Evolutionary conservation across 1,284 basidiomycete genomes (phyloP).

Genomic region (Heterobasidion occidentale): DNA sequence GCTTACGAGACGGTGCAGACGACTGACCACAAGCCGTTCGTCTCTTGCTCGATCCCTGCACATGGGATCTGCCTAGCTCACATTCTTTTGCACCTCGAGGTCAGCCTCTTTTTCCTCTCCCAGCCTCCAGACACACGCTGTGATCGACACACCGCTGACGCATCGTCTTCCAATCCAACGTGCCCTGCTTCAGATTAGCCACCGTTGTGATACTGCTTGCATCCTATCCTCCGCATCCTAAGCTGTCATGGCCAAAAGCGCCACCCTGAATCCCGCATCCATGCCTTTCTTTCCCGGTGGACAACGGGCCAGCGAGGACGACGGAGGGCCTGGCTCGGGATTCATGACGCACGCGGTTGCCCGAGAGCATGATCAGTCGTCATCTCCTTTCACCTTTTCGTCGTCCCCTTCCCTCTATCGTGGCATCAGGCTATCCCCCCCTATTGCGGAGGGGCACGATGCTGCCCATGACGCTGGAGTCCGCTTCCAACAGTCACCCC

Average conservation of each 20-base stretch:
- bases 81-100: neutral
- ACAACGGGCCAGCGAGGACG: slow-evolving; percentile 48
- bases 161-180: no score
- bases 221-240: slow-evolving; percentile 3
- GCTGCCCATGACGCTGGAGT: slow-evolving; percentile 18
- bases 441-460: slow-evolving; percentile 32
- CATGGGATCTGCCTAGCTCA: slow-evolving; percentile 12
- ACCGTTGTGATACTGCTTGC: no score
- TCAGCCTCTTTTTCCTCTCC: neutral
- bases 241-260: slow-evolving; percentile 61
- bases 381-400: slow-evolving; percentile 43
- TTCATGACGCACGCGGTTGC: slow-evolving; percentile 36
- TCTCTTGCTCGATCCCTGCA: slow-evolving; percentile 7
- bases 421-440: slow-evolving; percentile 63
- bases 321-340: slow-evolving; percentile 32
- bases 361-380: slow-evolving; percentile 48
- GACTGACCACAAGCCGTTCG: slow-evolving; percentile 10
- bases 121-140: no score
- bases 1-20: slow-evolving; percentile 11
- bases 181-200: no score
- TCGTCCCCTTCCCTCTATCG: slow-evolving; percentile 56
- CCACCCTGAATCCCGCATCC: slow-evolving; percentile 69
- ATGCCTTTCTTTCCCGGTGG: slow-evolving; percentile 75
- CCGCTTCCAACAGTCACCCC: slow-evolving; percentile 22
- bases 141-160: no score